These are phyloP conservation scores for Salicornia ramosissima DNA, from an alignment of 148 eudicot species.

Conservation along the genomic window DNA sequence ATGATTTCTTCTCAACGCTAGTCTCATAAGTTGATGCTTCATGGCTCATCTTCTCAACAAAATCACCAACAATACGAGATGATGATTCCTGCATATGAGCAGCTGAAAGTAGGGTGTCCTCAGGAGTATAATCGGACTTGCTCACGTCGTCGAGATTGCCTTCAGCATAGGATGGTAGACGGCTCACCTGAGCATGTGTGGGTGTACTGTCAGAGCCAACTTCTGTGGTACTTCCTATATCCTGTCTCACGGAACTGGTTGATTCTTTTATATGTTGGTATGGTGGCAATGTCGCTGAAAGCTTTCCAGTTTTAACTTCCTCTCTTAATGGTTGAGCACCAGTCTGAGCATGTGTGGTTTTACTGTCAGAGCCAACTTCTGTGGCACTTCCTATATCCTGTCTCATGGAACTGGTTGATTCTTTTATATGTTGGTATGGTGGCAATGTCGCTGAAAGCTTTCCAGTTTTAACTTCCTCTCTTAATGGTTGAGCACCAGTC, in stretches of 20 bases:
- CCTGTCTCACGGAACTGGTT: slow-evolving; percentile 19
- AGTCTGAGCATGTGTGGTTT: slow-evolving; percentile 15
- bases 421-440: slow-evolving; percentile 24
- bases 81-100: slow-evolving; percentile 55
- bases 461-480: slow-evolving; percentile 25
- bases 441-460: slow-evolving; percentile 27
- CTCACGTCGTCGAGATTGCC: slow-evolving; percentile 15
- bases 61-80: slow-evolving; percentile 45
- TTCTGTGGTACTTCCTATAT: slow-evolving; percentile 17
- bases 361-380: slow-evolving; percentile 24
- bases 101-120: slow-evolving; percentile 55
- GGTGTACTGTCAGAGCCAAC: slow-evolving; percentile 24
- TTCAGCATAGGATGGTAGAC: slow-evolving; percentile 20
- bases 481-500: slow-evolving; percentile 23
- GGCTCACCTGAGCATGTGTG: slow-evolving; percentile 14
- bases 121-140: slow-evolving; percentile 28
- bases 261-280: slow-evolving; percentile 24
- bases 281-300: slow-evolving; percentile 27
- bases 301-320: slow-evolving; percentile 27
- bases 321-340: slow-evolving; percentile 22
- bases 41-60: slow-evolving; percentile 50
- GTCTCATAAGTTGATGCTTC: slow-evolving; percentile 49
- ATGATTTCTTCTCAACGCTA: slow-evolving; percentile 30
- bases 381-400: slow-evolving; percentile 21
- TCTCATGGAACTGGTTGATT: slow-evolving; percentile 16